Conservation (phyloP, 2,329 filamentous ascomycete species). For the Curvularia lunata region DNA sequence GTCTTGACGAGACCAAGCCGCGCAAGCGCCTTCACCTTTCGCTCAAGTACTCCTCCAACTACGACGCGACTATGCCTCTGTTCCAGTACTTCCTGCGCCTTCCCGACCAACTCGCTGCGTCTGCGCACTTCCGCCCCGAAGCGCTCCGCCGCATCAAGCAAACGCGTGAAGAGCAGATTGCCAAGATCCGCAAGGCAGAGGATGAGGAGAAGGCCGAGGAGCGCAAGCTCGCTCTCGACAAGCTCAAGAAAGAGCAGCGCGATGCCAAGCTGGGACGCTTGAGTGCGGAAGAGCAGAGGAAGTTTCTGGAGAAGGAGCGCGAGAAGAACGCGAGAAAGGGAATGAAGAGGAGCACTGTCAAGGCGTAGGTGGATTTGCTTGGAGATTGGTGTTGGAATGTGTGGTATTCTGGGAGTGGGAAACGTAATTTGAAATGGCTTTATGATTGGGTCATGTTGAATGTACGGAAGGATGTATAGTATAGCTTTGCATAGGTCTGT, state of each 20-base stretch:
- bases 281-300: constrained; percentile 64
- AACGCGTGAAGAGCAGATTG: constrained; percentile 79
- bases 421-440: not conserved
- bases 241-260: constrained; percentile 80
- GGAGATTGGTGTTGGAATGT: not conserved
- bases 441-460: constrained; percentile 1
- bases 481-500: not conserved
- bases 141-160: constrained; percentile 82
- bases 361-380: constrained; percentile 40
- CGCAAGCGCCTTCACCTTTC: constrained; percentile 87
- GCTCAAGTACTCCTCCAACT: constrained; percentile 66
- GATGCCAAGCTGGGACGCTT: constrained; percentile 72
- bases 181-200: constrained; percentile 77
- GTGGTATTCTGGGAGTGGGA: not conserved
- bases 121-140: constrained; percentile 85
- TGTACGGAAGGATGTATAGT: not conserved
- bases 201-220: constrained; percentile 74
- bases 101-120: constrained; percentile 78
- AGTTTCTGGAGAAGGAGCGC: constrained; percentile 79
- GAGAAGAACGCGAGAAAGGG: constrained; percentile 77
- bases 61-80: constrained; percentile 71
- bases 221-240: constrained; percentile 60
- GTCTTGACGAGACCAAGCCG: constrained; percentile 80
- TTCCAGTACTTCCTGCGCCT: constrained; percentile 84
- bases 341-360: constrained; percentile 67